Evolutionary conservation across 768 basidiomycete genomes (phyloP).

Genomic region (Lactarius pseudohatsudake): DNA sequence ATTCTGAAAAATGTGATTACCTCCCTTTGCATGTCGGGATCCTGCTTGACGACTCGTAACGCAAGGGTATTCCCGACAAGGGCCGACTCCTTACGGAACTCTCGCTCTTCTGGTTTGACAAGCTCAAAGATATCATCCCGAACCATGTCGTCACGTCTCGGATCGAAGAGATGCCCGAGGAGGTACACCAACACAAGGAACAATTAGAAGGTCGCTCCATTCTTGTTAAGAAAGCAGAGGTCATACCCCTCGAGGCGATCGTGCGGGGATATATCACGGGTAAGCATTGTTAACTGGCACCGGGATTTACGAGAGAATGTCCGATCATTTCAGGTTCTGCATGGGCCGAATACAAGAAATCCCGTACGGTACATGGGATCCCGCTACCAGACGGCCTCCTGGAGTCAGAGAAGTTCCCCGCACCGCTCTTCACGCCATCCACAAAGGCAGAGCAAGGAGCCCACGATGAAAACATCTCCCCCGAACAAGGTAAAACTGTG

Average conservation of each 20-base stretch:
- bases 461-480: slow-evolving; percentile 99
- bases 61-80: slow-evolving; percentile 91
- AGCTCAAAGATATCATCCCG: slow-evolving; percentile 74
- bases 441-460: slow-evolving; percentile 94
- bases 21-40: not conserved
- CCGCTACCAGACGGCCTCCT: slow-evolving; percentile 67
- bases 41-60: not conserved
- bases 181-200: slow-evolving; percentile 68
- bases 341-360: slow-evolving; percentile 90
- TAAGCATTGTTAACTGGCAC: slow-evolving; percentile 36
- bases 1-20: slow-evolving; percentile 80
- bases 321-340: slow-evolving; percentile 71
- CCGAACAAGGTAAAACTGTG: slow-evolving; percentile 71
- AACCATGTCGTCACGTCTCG: slow-evolving; percentile 86
- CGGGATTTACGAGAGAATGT: no score
- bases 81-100: slow-evolving; percentile 86
- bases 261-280: slow-evolving; percentile 97
- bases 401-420: slow-evolving; percentile 81
- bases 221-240: slow-evolving; percentile 86
- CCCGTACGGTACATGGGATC: slow-evolving; percentile 86
- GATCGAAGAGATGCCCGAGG: slow-evolving; percentile 79
- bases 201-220: slow-evolving; percentile 85
- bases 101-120: slow-evolving; percentile 94
- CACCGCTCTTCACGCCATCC: slow-evolving; percentile 92
- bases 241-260: slow-evolving; percentile 92